phyloP scores from a whole-genome alignment of 305 asterid species.

The Petunia hybrid region DNA sequence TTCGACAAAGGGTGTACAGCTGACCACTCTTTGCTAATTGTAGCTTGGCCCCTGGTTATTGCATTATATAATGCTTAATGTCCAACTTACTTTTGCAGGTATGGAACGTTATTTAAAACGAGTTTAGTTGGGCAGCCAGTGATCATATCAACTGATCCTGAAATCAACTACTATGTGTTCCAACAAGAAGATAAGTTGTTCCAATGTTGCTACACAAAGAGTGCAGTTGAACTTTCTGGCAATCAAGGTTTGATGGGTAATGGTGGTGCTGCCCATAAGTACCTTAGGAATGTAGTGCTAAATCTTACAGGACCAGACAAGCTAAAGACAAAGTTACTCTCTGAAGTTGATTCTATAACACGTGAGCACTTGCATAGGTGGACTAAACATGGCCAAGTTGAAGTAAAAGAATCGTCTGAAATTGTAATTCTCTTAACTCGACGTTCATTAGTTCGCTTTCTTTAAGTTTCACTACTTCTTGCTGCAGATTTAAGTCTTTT shows the following conservation, averaged over 20 bases:
- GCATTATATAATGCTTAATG: too few species aligned
- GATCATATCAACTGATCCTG: slow-evolving; percentile 33
- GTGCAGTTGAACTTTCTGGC: slow-evolving; percentile 23
- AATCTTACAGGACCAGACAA: slow-evolving; percentile 31
- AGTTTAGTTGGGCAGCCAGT: slow-evolving; percentile 35
- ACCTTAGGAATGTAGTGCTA: slow-evolving; percentile 28
- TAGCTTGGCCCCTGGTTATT: too few species aligned
- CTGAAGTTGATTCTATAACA: slow-evolving; percentile 28
- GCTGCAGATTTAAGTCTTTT: not conserved
- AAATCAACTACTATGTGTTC: slow-evolving; percentile 32
- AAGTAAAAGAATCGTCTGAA: slow-evolving; percentile 20
- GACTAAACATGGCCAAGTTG: not conserved
- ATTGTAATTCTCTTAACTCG: not conserved
- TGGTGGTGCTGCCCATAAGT: slow-evolving; percentile 34
- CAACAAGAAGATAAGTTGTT: slow-evolving; percentile 38
- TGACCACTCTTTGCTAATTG: too few species aligned
- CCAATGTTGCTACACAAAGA: slow-evolving; percentile 31
- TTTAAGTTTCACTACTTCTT: not conserved
- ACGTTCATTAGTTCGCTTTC: not conserved
- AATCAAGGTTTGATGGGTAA: not conserved
- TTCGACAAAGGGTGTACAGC: too few species aligned
- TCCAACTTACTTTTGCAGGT: slow-evolving; percentile 13
- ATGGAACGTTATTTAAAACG: slow-evolving; percentile 37
- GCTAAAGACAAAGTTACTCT: slow-evolving; percentile 7
- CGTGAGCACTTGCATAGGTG: slow-evolving; percentile 25